A percentile compares a stretch with the other conserved stretches of the same genome.
phyloP scores from a whole-genome alignment of 768 basidiomycete genomes.

The Omphalotus guepiniiformis region DNA sequence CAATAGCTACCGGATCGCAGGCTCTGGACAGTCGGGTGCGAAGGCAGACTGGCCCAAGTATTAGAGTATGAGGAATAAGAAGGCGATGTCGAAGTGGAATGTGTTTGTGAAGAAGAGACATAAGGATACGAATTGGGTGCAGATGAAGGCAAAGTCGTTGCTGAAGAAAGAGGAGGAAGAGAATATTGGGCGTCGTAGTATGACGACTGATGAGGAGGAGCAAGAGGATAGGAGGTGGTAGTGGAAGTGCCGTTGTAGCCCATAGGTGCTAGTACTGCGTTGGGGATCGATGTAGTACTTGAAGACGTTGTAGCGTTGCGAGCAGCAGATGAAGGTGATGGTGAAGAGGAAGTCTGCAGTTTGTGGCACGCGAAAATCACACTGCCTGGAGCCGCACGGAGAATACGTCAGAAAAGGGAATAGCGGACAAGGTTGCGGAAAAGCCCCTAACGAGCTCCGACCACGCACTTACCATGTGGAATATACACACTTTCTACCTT shows the following conservation, averaged over 20 bases:
- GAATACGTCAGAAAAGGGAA: constrained; percentile 9
- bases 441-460: constrained; percentile 17
- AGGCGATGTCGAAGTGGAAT: constrained; percentile 24
- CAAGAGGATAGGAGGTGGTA: constrained; percentile 15
- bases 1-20: constrained; percentile 5
- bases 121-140: constrained; percentile 21
- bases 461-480: constrained; percentile 67
- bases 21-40: constrained; percentile 4
- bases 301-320: constrained; percentile 5
- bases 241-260: constrained; percentile 34
- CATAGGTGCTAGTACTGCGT: constrained; percentile 42
- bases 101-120: constrained; percentile 25
- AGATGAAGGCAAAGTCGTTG: constrained; percentile 33
- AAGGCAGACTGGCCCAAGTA: not conserved
- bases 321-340: constrained; percentile 11
- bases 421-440: constrained; percentile 5
- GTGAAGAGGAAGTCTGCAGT: constrained; percentile 40
- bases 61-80: constrained; percentile 30
- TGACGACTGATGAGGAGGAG: constrained; percentile 21
- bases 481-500: constrained; percentile 87
- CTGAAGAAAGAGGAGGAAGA: constrained; percentile 35
- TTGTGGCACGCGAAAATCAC: constrained; percentile 76
- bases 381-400: constrained; percentile 39
- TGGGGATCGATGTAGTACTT: constrained; percentile 32
- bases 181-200: constrained; percentile 43